Conservation (phyloP, 202 grass and related monocot genomes). For the Musa balbisiana region DNA sequence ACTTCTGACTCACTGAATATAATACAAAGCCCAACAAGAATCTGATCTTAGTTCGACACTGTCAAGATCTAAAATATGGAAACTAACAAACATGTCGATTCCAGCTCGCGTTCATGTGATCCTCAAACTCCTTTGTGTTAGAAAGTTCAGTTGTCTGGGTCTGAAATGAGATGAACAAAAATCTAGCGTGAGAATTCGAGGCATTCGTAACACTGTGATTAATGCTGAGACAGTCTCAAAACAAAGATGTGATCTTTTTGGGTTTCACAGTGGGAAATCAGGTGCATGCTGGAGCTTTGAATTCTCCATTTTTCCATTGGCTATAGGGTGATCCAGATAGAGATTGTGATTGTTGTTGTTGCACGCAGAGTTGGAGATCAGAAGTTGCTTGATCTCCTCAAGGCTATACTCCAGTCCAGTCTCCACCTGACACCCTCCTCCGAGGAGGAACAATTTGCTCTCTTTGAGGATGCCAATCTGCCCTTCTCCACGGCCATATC, state of each 20-base stretch:
- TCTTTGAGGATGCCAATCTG: not conserved
- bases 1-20: not conserved
- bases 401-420: not conserved
- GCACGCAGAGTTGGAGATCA: not conserved
- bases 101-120: not conserved
- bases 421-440: not conserved
- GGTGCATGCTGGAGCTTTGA: too few species aligned
- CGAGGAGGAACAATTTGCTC: not conserved
- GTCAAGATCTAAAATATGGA: not conserved
- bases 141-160: not conserved
- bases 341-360: not conserved
- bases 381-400: not conserved
- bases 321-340: not conserved
- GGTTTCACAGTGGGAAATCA: too few species aligned
- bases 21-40: not conserved
- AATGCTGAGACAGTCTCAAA: too few species aligned
- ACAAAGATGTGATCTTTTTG: too few species aligned
- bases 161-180: too few species aligned
- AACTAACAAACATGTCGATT: not conserved
- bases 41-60: slow-evolving; percentile 5
- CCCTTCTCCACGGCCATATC: not conserved
- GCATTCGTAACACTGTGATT: too few species aligned
- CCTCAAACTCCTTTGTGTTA: not conserved
- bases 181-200: too few species aligned
- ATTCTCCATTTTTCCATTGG: not conserved